Evolutionary conservation across 768 basidiomycete genomes (phyloP).

Genomic region (Boletus tomentosulus): DNA sequence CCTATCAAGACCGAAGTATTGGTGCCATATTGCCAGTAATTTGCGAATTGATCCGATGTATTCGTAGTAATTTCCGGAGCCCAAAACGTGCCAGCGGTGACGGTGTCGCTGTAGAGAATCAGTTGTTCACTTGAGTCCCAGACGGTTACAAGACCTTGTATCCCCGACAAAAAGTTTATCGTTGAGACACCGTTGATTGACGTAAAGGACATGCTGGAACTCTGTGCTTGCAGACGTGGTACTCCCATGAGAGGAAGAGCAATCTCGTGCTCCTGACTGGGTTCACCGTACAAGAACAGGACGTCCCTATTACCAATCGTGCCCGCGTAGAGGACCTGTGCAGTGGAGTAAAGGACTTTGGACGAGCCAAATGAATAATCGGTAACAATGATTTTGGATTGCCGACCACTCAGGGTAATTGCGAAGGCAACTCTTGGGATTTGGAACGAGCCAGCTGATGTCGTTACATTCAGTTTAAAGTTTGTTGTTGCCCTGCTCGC

Average conservation of each 20-base stretch:
- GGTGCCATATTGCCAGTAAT: slow-evolving; percentile 72
- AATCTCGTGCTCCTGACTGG: slow-evolving; percentile 52
- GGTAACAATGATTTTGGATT: slow-evolving; percentile 70
- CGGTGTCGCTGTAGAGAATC: slow-evolving; percentile 62
- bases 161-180: slow-evolving; percentile 53
- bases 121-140: slow-evolving; percentile 67
- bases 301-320: slow-evolving; percentile 58
- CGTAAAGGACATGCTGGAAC: slow-evolving; percentile 22
- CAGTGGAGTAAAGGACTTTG: slow-evolving; percentile 64
- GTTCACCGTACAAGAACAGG: slow-evolving; percentile 58
- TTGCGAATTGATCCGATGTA: slow-evolving; percentile 40
- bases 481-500: slow-evolving; percentile 28
- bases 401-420: slow-evolving; percentile 62
- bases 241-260: slow-evolving; percentile 46
- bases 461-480: slow-evolving; percentile 61
- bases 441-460: slow-evolving; percentile 46
- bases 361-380: slow-evolving; percentile 71
- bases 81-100: slow-evolving; percentile 71
- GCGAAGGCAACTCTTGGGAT: slow-evolving; percentile 51
- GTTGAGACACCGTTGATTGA: slow-evolving; percentile 34
- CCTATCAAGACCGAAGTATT: slow-evolving; percentile 64
- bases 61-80: slow-evolving; percentile 55
- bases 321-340: slow-evolving; percentile 66
- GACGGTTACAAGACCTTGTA: slow-evolving; percentile 54
- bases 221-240: slow-evolving; percentile 33